Evolutionary conservation across 257 asterid species (phyloP), one percentile per base, ranked within the genome.

Genomic region (Handroanthus guayacan): DNA sequence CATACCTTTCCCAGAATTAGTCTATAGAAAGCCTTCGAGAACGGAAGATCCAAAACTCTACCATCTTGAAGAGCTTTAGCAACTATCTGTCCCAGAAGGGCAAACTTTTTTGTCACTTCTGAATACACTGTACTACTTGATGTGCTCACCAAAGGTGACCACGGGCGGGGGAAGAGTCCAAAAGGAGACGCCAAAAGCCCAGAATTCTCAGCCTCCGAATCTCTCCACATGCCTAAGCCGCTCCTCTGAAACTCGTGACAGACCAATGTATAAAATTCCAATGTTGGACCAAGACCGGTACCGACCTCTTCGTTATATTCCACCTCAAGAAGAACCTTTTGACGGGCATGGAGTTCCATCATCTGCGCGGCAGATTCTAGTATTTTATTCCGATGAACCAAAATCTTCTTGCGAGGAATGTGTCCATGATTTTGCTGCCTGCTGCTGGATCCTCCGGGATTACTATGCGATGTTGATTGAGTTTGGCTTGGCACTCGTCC

Each of bases 1-100:
- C 69, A 14, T 81, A 93, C 99, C 99, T 88, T 87, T 72, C 92
- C 95, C 69, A 95, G 90, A 73, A 95, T 78, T 67, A 95, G 87
- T 81, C 93, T 95, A 77, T 90, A 91, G 85, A 95, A 93, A 77
- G 96, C 92, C 80, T 82, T 88, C 2, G 99, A 93, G 72, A 95
- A 89, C 12, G 97, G 97, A 84, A 95, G 86, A 83, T 95, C 98
- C 78, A 95, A 82, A 75, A 95, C 88, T 82, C 98, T 86, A 68
- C 98, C 92, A 81, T 95, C 97, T 82, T 93, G 94, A 71, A 95
- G 93, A 82, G 96, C 89, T 83, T 93, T 95, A 38, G 97, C 98
- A 45, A 92, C 93, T 62, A 91, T 74, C 75, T 92, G 88, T 41
- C 99, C 99, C 44, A 95, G 81, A 75, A 95, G 97, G 76, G 74